phyloP scores from a whole-genome alignment of 2,329 filamentous ascomycete genomes.

The Claviceps capensis region DNA sequence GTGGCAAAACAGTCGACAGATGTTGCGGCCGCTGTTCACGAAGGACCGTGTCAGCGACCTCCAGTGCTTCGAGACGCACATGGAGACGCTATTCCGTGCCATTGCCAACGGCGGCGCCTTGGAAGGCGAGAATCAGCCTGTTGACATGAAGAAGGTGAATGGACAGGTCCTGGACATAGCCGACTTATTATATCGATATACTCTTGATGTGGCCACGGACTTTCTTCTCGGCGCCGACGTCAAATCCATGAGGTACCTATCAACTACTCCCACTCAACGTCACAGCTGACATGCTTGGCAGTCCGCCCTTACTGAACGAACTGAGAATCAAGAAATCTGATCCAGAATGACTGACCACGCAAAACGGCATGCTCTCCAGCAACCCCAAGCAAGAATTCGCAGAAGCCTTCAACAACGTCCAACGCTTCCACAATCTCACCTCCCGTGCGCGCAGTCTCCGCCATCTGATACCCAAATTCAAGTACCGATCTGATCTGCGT shows the following conservation, averaged over 20 bases:
- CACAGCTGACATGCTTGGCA: too few relatives aligned
- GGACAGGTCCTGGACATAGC: slow-evolving; percentile 53
- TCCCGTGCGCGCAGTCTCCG: slow-evolving; percentile 17
- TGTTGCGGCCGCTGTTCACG: slow-evolving; percentile 78
- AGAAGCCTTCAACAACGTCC: slow-evolving; percentile 55
- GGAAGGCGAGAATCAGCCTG: slow-evolving; percentile 45
- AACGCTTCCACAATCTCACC: slow-evolving; percentile 51
- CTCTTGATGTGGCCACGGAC: slow-evolving; percentile 73
- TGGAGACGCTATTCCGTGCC: slow-evolving; percentile 56
- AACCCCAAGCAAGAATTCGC: slow-evolving; percentile 49
- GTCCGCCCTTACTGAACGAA: too few relatives aligned
- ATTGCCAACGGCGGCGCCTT: slow-evolving; percentile 46
- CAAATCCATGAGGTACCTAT: slow-evolving; percentile 37
- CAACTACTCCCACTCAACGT: neutral
- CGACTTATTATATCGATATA: slow-evolving; percentile 72
- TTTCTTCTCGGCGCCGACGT: slow-evolving; percentile 73
- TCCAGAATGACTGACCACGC: neutral
- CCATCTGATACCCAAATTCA: slow-evolving; percentile 44
- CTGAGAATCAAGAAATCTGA: neutral
- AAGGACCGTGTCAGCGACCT: slow-evolving; percentile 74
- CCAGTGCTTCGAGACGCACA: slow-evolving; percentile 66
- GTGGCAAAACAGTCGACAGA: slow-evolving; percentile 70
- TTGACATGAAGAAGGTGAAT: slow-evolving; percentile 49
- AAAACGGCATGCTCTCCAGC: neutral
- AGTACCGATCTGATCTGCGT: slow-evolving; percentile 50